Evolutionary conservation across 306 rosid species (phyloP).

Genomic region (Macrotyloma uniflorum): DNA sequence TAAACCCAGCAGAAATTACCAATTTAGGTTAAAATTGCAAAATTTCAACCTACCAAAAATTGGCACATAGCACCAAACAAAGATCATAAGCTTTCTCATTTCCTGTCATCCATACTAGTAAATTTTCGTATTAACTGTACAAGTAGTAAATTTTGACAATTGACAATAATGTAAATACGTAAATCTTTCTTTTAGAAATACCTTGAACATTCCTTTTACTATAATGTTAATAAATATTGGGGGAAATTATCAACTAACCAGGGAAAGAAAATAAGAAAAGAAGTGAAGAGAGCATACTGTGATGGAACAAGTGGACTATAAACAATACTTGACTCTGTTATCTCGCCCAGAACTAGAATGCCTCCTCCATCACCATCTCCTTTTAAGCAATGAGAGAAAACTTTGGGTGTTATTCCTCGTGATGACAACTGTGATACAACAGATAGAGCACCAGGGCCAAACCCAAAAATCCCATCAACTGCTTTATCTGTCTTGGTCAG

Average conservation of each 20-base stretch:
- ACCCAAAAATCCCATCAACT: slow-evolving; percentile 93
- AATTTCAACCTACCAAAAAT: not conserved
- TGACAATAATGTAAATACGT: not conserved
- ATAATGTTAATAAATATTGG: not conserved
- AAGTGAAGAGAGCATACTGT: slow-evolving; percentile 71
- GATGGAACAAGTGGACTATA: slow-evolving; percentile 95
- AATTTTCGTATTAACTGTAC: not conserved
- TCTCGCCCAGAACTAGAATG: slow-evolving; percentile 95
- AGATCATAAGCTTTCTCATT: slow-evolving; percentile 14
- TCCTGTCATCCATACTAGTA: slow-evolving; percentile 1
- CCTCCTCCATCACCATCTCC: slow-evolving; percentile 96
- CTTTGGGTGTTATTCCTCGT: slow-evolving; percentile 80
- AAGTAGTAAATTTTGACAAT: not conserved
- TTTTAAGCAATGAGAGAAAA: slow-evolving; percentile 91
- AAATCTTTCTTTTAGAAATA: not conserved
- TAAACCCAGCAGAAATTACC: not conserved
- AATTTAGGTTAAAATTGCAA: not conserved
- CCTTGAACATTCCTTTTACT: slow-evolving; percentile 2
- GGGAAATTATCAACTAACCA: not conserved
- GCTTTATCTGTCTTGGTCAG: slow-evolving; percentile 89
- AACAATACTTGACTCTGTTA: slow-evolving; percentile 88
- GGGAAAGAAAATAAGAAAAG: slow-evolving; percentile 29
- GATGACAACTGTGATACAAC: slow-evolving; percentile 86
- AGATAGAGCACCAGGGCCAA: slow-evolving; percentile 88
- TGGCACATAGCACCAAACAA: not conserved